These are phyloP conservation scores for Calocybe cyanea DNA, from an alignment of 768 basidiomycete species.

Conservation along the genomic window DNA sequence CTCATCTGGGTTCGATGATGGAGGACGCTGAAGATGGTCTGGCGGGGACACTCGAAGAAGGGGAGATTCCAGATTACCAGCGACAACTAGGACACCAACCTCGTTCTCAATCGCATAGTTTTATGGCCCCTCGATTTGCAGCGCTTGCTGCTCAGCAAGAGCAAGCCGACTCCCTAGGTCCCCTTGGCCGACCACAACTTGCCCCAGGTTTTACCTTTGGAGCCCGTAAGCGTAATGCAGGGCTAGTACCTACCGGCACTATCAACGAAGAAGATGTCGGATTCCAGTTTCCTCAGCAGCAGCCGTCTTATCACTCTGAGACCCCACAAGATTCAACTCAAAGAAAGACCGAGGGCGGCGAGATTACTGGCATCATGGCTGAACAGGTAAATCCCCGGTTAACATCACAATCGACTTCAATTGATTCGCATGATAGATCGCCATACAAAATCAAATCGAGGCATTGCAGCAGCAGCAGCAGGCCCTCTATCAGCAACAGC, in stretches of 20 bases:
- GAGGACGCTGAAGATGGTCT: conserved; percentile 72
- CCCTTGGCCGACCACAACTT: conserved; percentile 82
- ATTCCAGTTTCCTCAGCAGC: conserved; percentile 73
- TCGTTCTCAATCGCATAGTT: conserved; percentile 78
- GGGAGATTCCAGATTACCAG: conserved; percentile 69
- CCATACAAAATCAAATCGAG: conserved; percentile 87
- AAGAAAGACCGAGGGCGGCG: conserved; percentile 63
- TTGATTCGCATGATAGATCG: conserved; percentile 49
- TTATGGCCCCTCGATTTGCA: conserved; percentile 86
- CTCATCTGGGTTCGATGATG: conserved; percentile 79
- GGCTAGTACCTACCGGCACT: conserved; percentile 64
- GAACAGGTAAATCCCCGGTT: conserved; percentile 71
- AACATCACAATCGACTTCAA: conserved; percentile 6
- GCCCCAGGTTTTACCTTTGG: conserved; percentile 94
- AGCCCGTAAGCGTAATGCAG: conserved; percentile 50
- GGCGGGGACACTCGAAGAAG: conserved; percentile 59
- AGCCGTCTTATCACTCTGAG: conserved; percentile 25
- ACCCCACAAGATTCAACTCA: conserved; percentile 35
- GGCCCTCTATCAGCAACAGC: conserved; percentile 83
- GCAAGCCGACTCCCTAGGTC: conserved; percentile 56
- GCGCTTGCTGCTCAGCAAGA: conserved; percentile 75
- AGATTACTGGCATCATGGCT: conserved; percentile 89
- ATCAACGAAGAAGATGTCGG: conserved; percentile 78
- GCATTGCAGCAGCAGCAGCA: conserved; percentile 88
- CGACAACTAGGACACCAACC: conserved; percentile 57